These are phyloP conservation scores for Oryza glaberrima DNA, from an alignment of 176 grass and related monocot genomes.

Conservation along the genomic window DNA sequence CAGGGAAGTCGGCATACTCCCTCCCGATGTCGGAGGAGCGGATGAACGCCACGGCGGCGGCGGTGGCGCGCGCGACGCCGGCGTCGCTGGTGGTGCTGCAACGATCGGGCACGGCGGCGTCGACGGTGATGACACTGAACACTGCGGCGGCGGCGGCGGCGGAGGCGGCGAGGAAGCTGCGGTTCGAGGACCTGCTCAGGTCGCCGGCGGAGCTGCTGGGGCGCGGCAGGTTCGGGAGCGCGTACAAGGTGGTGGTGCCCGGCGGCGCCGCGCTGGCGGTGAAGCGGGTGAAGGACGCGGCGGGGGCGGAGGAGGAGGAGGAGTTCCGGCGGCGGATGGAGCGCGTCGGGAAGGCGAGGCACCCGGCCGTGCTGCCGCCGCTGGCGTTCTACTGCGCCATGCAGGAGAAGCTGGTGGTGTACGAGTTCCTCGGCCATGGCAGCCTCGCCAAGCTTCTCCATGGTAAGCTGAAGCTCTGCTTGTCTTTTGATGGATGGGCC, in stretches of 20 bases:
- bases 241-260: constrained; percentile 63
- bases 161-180: constrained; percentile 42
- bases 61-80: background rate
- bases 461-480: constrained; percentile 16
- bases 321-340: constrained; percentile 65
- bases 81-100: constrained; percentile 45
- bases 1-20: constrained; percentile 48
- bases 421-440: constrained; percentile 60
- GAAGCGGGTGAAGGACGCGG: constrained; percentile 69
- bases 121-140: constrained; percentile 27
- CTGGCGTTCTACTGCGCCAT: constrained; percentile 68
- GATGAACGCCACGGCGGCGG: background rate
- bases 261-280: constrained; percentile 55
- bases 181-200: constrained; percentile 74
- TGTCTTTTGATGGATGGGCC: background rate
- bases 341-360: constrained; percentile 41
- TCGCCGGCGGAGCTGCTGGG: constrained; percentile 72
- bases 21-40: constrained; percentile 33
- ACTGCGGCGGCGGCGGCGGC: background rate
- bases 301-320: background rate
- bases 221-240: constrained; percentile 65
- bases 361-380: constrained; percentile 56
- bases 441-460: constrained; percentile 63
- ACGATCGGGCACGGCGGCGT: constrained; percentile 27
- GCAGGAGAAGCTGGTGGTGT: constrained; percentile 80